Evolutionary conservation across 2,329 filamentous ascomycete genomes (phyloP).

Genomic region (Diaporthe sp.): DNA sequence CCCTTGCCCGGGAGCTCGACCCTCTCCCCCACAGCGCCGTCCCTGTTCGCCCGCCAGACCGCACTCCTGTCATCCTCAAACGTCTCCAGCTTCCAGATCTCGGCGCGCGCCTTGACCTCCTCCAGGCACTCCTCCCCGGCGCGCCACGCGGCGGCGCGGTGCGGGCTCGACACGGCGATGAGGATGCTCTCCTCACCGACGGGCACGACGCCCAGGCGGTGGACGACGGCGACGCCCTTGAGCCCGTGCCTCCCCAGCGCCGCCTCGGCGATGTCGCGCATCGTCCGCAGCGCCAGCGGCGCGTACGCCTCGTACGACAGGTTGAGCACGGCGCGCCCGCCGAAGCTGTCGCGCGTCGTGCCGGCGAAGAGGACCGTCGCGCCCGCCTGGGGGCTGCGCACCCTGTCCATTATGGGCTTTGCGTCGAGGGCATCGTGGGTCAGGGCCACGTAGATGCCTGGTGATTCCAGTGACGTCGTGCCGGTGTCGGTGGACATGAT

Average conservation of each 20-base stretch:
- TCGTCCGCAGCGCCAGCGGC: slow-evolving; percentile 77
- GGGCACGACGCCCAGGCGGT: slow-evolving; percentile 87
- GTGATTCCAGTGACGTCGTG: slow-evolving; percentile 4
- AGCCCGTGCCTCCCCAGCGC: slow-evolving; percentile 74
- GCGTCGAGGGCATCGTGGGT: slow-evolving; percentile 74
- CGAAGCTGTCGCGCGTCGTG: slow-evolving; percentile 84
- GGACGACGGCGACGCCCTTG: slow-evolving; percentile 82
- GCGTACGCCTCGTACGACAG: slow-evolving; percentile 83
- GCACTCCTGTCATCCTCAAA: slow-evolving; percentile 84
- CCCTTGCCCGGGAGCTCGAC: slow-evolving; percentile 45
- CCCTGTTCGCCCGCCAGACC: slow-evolving; percentile 90
- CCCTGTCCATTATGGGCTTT: slow-evolving; percentile 71
- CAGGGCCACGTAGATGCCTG: slow-evolving; percentile 74
- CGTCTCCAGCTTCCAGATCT: slow-evolving; percentile 95
- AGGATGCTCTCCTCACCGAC: slow-evolving; percentile 95
- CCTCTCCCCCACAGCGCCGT: slow-evolving; percentile 73
- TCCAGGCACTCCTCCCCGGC: slow-evolving; percentile 93
- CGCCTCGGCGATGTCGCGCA: slow-evolving; percentile 73
- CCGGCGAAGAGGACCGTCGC: slow-evolving; percentile 84
- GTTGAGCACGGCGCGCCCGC: slow-evolving; percentile 77
- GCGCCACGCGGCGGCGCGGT: slow-evolving; percentile 87
- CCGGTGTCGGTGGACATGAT: slow-evolving; percentile 45
- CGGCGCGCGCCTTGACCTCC: slow-evolving; percentile 86
- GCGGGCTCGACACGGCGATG: slow-evolving; percentile 86
- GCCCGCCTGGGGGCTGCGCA: slow-evolving; percentile 80